Evolutionary conservation across 2,329 filamentous ascomycete genomes (phyloP).

Genomic region (Colletotrichum melonis): DNA sequence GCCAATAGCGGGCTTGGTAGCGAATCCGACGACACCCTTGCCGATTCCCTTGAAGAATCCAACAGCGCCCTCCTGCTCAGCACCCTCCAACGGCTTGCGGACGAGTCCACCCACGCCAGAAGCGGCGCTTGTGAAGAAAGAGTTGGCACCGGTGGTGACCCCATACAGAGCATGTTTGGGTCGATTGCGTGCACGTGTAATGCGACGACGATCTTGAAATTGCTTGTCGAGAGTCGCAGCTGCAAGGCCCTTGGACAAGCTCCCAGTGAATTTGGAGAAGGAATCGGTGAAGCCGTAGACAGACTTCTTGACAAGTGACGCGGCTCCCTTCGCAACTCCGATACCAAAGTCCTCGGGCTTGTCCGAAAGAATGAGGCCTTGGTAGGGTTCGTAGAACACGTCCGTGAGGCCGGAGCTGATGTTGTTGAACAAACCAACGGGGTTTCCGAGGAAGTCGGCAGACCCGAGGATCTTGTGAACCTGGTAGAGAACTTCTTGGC

Average conservation of each 20-base stretch:
- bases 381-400: constrained; percentile 99
- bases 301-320: constrained; percentile 97
- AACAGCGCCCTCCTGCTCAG: constrained; percentile 91
- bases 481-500: constrained; percentile 94
- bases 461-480: constrained; percentile 98
- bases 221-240: constrained; percentile 98
- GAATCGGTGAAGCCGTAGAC: constrained; percentile 98
- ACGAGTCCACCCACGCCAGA: constrained; percentile 95
- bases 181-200: constrained; percentile 90
- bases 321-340: constrained; percentile 95
- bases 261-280: constrained; percentile 97
- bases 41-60: constrained; percentile 98
- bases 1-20: constrained; percentile 96
- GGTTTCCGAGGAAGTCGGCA: constrained; percentile 97
- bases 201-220: constrained; percentile 95
- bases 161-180: constrained; percentile 98
- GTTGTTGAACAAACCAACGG: constrained; percentile 97
- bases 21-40: constrained; percentile 92
- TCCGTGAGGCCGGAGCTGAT: constrained; percentile 96
- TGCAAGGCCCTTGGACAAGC: constrained; percentile 94
- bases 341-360: constrained; percentile 93
- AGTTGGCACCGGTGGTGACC: constrained; percentile 94
- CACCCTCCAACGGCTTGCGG: constrained; percentile 92
- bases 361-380: constrained; percentile 96
- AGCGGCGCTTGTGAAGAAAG: constrained; percentile 90